Base-by-base conservation (phyloP, 225 moss, liverwort and hornwort genomes). In the Antitrichia curtipendula region DNA sequence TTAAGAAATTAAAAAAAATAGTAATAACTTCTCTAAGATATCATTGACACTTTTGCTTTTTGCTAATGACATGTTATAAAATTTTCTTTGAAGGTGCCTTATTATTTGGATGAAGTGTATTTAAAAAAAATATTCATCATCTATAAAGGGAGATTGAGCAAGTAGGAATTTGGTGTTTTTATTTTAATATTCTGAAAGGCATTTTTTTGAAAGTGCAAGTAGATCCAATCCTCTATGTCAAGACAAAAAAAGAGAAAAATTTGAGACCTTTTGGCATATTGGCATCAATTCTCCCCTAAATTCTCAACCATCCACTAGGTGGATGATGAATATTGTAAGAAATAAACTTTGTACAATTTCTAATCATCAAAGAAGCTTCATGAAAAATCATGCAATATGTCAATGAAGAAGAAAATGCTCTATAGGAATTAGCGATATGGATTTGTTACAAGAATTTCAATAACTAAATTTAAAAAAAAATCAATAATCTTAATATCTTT, bases 201-300 rank as follows among this genome's bases (percentile, higher is more conserved):
- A 9, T 34, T 12, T 49, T 50, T 50, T 50, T 6, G 9, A 66
- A 66, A n/a, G 21, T 20, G 11, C 6, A n/a, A 66, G 66, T n/a
- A n/a, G 21, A 66, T 2, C 21, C 7, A 38, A 38, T 68, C 8
- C 0, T 13, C 68, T 68, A 23, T 0, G 1, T 23, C 19, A 19
- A 66, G 7, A 68, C 7, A 13, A 4, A n/a, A 1, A 38, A 40
- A 5, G 24, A 40, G 0, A 69, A 24, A 68, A 24, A 22, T 4
- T 65, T 22, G 1, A 22, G 0, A 7, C 1, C 8, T 22, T 13
- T 68, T 38, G 7, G 23, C 13, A 40, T 38, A 13, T 2, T 12
- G 1, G 23, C 23, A 2, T 38, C 1, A 11, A 11, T n/a, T 2
- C 6, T 5, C 3, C 15, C 15, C 8, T 4, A 18, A 0, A 2